Evolutionary conservation across 2,329 filamentous ascomycete species (phyloP).

Genomic region (Diaporthe citri): DNA sequence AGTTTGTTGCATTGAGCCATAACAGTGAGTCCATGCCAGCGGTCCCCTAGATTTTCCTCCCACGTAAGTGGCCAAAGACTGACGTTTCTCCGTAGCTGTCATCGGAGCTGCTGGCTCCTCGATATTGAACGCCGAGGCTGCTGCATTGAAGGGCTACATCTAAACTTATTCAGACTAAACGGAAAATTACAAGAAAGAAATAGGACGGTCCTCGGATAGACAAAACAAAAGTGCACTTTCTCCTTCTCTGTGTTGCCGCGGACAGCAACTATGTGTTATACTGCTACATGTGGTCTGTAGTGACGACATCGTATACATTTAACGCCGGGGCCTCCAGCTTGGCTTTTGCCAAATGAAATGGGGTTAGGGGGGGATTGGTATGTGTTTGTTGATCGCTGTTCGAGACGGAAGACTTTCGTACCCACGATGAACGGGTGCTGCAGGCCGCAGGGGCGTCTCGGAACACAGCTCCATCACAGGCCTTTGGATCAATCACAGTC

Average conservation of each 20-base stretch:
- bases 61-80: slow-evolving; percentile 39
- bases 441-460: neutral
- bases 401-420: neutral
- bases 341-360: neutral
- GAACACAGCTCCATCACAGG: neutral
- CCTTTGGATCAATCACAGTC: neutral
- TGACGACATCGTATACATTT: neutral
- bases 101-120: slow-evolving; percentile 97
- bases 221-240: neutral
- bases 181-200: neutral
- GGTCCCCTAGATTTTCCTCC: neutral
- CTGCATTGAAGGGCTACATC: slow-evolving; percentile 88
- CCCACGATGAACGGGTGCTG: neutral
- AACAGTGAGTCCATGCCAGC: slow-evolving; percentile 64
- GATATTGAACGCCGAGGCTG: slow-evolving; percentile 93
- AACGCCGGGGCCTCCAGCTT: neutral
- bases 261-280: neutral
- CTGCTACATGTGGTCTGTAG: neutral
- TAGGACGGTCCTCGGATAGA: slow-evolving; percentile 13
- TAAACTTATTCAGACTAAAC: slow-evolving; percentile 51
- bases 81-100: slow-evolving; percentile 67
- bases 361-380: neutral
- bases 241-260: neutral
- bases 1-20: slow-evolving; percentile 94
- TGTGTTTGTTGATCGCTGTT: neutral